Conservation (phyloP, 495 filamentous ascomycete species). For the Penicillium cosmopolitanum region DNA sequence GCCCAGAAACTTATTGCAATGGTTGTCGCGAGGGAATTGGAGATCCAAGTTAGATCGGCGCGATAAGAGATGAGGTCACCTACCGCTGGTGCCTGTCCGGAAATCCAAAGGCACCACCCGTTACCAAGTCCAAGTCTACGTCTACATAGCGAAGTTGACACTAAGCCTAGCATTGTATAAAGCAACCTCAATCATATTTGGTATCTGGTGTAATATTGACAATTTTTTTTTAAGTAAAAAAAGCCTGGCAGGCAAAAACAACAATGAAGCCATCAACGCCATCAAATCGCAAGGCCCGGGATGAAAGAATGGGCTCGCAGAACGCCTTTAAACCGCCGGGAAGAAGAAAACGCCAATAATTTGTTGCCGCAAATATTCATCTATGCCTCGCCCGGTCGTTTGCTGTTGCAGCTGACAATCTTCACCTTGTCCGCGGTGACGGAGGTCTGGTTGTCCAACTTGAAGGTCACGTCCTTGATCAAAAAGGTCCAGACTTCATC, state of each 20-base stretch:
- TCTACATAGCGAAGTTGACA: neutral
- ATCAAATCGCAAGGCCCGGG: constrained; percentile 8
- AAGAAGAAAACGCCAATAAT: constrained; percentile 20
- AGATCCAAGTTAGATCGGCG: constrained; percentile 14
- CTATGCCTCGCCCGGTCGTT: constrained; percentile 73
- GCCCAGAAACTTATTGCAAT: no score
- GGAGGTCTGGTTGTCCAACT: constrained; percentile 77
- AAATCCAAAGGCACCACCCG: neutral
- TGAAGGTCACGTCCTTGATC: constrained; percentile 97
- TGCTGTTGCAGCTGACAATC: constrained; percentile 95
- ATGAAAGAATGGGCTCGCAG: constrained; percentile 19
- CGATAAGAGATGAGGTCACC: constrained; percentile 36
- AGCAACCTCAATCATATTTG: constrained; percentile 17
- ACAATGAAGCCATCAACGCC: constrained; percentile 18
- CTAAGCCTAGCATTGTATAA: neutral
- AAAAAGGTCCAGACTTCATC: constrained; percentile 99
- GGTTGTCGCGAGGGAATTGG: neutral
- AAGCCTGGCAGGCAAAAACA: constrained; percentile 6
- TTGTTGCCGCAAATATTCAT: neutral
- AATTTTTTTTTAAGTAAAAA: constrained; percentile 20
- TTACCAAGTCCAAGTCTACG: neutral
- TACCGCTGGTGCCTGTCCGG: constrained; percentile 2
- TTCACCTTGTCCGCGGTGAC: constrained; percentile 83
- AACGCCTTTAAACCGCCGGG: constrained; percentile 26
- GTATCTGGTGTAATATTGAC: constrained; percentile 27